Base-by-base conservation (phyloP, 2,329 filamentous ascomycete genomes). In the Lachnellula arida region DNA sequence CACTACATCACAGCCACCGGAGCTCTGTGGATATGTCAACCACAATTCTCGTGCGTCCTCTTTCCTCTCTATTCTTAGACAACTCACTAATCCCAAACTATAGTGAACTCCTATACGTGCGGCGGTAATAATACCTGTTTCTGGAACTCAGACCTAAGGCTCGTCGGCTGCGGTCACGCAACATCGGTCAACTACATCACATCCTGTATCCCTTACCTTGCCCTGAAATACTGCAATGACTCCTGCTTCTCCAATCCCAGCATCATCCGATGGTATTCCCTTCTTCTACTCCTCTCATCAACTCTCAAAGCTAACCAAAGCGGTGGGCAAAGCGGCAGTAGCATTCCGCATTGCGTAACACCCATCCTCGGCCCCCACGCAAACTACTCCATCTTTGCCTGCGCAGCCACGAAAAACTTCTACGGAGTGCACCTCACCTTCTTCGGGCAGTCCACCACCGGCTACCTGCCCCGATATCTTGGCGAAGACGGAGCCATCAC, bases 41-140 rank as follows among this genome's bases (percentile, higher is more conserved):
- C 37, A 47, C 14, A 55, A 55, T 47, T 46, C 49, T 34, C 12
- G 52, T 50, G 23, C 19, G 55, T 25, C 25, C 44, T 34, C 32
- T 23, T 37, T 34, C 14, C 14, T 14, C 14, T 17, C 7, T 34
- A 32, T 23, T 34, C 40, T 17, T 23, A 28, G 28, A 25, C 32
- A n/a, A 17, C 22, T n/a, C 19, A 12, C 50, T 49, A 52, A 56
- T 37, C 12, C 15, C 39, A 28, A 23, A 28, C 14, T 6, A 44
- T 44, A 61, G 55, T 15, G 11, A 60, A 58, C 23, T 56, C 53
- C 6, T 61, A 61, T 23, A 57, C 55, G 11, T 61, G 59, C 39
- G 49, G 40, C 8, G 52, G 53, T n/a, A 17, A 46, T 7, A 56
- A 55, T 6, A 60, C 59, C 12, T 61, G 57, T 22, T 54, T 61